Conservation (phyloP, 139 green algal genomes). For the Chlamydomonas sp. region DNA sequence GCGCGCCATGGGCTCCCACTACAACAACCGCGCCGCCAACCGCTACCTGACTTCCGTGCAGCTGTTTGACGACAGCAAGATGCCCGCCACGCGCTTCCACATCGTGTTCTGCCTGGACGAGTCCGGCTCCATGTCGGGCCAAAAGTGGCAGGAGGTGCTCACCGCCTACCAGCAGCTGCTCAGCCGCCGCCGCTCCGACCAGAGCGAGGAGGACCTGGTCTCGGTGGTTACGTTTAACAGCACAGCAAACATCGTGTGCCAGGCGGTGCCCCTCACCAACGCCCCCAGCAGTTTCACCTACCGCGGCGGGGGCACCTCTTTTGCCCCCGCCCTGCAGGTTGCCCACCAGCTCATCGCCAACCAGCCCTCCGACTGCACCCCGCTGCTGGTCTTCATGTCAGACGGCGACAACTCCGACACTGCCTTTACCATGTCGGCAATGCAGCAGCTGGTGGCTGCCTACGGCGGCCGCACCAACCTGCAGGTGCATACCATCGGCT, state of each 20-base stretch:
- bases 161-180: constrained; percentile 44
- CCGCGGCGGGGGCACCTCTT: constrained; percentile 33
- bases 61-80: constrained; percentile 41
- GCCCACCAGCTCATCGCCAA: background rate
- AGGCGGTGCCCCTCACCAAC: background rate
- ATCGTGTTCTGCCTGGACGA: constrained; percentile 59
- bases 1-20: constrained; percentile 24
- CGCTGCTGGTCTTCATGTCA: constrained; percentile 58
- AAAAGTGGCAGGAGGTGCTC: constrained; percentile 42
- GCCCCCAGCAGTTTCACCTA: background rate
- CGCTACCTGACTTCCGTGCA: constrained; percentile 19
- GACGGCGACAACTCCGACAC: constrained; percentile 40
- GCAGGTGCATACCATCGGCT: constrained; percentile 58
- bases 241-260: background rate
- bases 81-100: constrained; percentile 48
- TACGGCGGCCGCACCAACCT: constrained; percentile 30
- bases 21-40: constrained; percentile 26
- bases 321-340: constrained; percentile 21
- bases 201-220: constrained; percentile 40
- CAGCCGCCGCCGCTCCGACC: constrained; percentile 31
- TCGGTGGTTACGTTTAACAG: constrained; percentile 46
- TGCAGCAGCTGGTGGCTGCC: constrained; percentile 4
- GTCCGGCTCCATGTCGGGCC: constrained; percentile 46
- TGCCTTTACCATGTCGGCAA: background rate
- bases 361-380: constrained; percentile 37